phyloP scores from a whole-genome alignment of 495 filamentous ascomycete species.

The Chaetomium cochliodes region DNA sequence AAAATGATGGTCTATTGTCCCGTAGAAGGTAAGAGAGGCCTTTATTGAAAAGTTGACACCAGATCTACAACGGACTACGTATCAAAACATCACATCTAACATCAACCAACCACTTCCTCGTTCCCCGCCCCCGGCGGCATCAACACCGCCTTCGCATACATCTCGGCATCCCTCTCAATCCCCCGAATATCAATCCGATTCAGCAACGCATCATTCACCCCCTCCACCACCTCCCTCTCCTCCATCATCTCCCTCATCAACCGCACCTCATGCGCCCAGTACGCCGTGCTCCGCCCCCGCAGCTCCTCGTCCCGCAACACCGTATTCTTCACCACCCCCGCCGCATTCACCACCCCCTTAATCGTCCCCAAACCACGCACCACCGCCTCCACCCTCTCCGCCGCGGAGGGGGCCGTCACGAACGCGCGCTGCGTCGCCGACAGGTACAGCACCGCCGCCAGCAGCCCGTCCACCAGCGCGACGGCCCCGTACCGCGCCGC shows the following conservation, averaged over 20 bases:
- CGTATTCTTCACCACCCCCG: slow-evolving; percentile 58
- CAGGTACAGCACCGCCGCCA: slow-evolving; percentile 66
- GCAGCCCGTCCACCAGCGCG: slow-evolving; percentile 56
- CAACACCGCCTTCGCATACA: slow-evolving; percentile 50
- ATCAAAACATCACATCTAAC: not conserved
- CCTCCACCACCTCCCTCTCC: slow-evolving; percentile 58
- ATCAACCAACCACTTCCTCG: slow-evolving; percentile 16
- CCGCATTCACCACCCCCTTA: slow-evolving; percentile 49
- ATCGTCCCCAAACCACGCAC: slow-evolving; percentile 39
- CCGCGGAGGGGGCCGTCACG: slow-evolving; percentile 44
- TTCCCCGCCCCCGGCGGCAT: slow-evolving; percentile 25
- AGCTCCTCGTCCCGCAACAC: slow-evolving; percentile 52
- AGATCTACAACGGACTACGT: not conserved
- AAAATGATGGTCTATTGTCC: too few species aligned
- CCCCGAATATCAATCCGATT: slow-evolving; percentile 52
- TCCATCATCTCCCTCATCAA: slow-evolving; percentile 59
- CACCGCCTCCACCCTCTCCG: slow-evolving; percentile 49
- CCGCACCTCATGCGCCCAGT: slow-evolving; percentile 55
- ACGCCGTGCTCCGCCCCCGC: slow-evolving; percentile 43
- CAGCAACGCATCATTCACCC: slow-evolving; percentile 54
- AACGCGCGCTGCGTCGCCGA: slow-evolving; percentile 70
- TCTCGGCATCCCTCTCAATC: slow-evolving; percentile 55
- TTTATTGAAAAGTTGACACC: too few species aligned
- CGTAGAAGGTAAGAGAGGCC: too few species aligned
- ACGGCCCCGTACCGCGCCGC: slow-evolving; percentile 59